A percentile compares a stretch with the other conserved stretches of the same genome.
Conservation (phyloP, 164 flowering plant genomes). For the Taxillus chinensis region DNA sequence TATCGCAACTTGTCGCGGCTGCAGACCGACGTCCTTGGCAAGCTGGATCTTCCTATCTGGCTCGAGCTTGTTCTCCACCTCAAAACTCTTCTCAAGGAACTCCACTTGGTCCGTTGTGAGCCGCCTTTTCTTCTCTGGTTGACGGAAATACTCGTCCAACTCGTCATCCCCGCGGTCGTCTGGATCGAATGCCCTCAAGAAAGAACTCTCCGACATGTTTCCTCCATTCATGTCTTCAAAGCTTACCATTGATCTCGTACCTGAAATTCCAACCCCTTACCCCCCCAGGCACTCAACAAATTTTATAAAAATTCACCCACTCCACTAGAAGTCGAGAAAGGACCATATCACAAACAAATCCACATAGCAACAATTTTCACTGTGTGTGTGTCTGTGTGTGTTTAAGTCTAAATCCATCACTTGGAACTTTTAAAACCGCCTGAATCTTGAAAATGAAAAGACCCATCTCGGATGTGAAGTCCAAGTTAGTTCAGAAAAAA, state of each 20-base stretch:
- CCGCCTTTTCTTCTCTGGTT: constrained; percentile 72
- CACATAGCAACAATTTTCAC: too few relatives aligned
- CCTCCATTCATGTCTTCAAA: constrained; percentile 31
- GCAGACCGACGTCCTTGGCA: constrained; percentile 65
- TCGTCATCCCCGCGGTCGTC: constrained; percentile 59
- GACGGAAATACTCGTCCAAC: constrained; percentile 48
- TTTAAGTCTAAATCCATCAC: too few relatives aligned
- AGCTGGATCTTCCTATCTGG: constrained; percentile 72
- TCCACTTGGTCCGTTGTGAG: constrained; percentile 50
- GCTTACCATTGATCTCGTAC: constrained; percentile 54
- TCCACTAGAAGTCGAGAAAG: too few relatives aligned
- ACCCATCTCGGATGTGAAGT: too few relatives aligned
- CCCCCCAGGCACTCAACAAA: too few relatives aligned
- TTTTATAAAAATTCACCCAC: too few relatives aligned
- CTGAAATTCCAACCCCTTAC: constrained; percentile 16
- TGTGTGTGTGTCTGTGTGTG: too few relatives aligned
- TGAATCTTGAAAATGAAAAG: too few relatives aligned
- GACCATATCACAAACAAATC: too few relatives aligned
- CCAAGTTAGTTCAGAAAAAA: too few relatives aligned
- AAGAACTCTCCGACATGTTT: constrained; percentile 26
- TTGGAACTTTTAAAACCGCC: too few relatives aligned
- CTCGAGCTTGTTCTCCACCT: constrained; percentile 82
- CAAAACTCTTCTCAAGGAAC: constrained; percentile 63
- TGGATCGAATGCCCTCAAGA: constrained; percentile 36
- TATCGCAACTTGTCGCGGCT: constrained; percentile 68